Evolutionary conservation across 1,139 yeast genomes (phyloP), one percentile per base, ranked within the genome.

Genomic region (Candida neerlandica): DNA sequence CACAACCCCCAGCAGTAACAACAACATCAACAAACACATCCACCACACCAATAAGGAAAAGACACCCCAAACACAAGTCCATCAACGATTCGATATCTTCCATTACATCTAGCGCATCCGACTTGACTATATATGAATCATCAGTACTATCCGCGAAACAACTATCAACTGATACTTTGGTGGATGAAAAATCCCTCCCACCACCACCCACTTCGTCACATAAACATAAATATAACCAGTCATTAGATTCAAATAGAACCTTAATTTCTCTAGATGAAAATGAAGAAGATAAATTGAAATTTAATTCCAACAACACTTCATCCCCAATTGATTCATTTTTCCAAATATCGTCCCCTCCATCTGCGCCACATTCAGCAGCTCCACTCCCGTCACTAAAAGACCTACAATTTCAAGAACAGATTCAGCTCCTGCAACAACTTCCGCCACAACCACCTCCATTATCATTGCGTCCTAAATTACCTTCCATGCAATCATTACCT

Each of bases 121-220:
- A 53, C 39, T 34, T 45, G 33, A 62, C 66, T 16, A 46, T 60
- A 6, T 59, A 45, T 47, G 63, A 60, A 35, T 19, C 45, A 10
- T 27, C 46, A 2, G 16, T 27, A 16, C 10, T 27, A 16, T 41
- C 53, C 27, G 33, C 38, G 2, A 45, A 37, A 18, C 49, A 51
- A 12, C 38, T 52, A 5, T 67, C 71, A 2, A 57, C 66, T 1
- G 63, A 59, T 6, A 67, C 71, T n/a, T 55, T 66, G 21, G 59
- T 65, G 5, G 70, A 65, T 41, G 68, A 63, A 3, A 44, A 50
- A 32, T n/a, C 5, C n/a, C 23, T 30, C 18, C 40, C 46, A 14
- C 45, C 15, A 5, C 35, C 46, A 6, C 14, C 45, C n/a, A 7
- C 19, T 14, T 5, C 23, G 19, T 10, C 21, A 16, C 21, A 9